Conservation (phyloP, 2,329 filamentous ascomycete genomes). For the Torrubiellomyces zombiae region DNA sequence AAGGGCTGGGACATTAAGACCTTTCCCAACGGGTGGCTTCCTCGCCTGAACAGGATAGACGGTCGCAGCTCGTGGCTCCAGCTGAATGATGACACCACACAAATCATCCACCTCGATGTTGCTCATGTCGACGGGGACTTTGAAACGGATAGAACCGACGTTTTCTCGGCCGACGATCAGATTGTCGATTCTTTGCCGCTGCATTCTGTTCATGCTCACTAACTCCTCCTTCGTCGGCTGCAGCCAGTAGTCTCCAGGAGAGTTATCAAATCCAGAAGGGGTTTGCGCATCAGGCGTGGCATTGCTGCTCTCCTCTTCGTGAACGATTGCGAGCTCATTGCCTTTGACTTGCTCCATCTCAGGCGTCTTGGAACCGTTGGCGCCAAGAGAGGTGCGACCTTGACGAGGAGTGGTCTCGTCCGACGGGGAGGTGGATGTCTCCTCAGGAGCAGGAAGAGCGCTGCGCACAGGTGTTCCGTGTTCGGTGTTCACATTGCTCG, state of each 20-base stretch:
- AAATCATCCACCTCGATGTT: slow-evolving; percentile 67
- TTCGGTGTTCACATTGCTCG: slow-evolving; percentile 28
- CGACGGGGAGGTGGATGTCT: slow-evolving; percentile 11
- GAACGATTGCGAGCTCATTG: slow-evolving; percentile 64
- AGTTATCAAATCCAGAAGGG: slow-evolving; percentile 20
- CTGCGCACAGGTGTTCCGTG: slow-evolving; percentile 17
- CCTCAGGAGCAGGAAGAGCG: slow-evolving; percentile 18
- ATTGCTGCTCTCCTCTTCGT: slow-evolving; percentile 48
- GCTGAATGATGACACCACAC: slow-evolving; percentile 56
- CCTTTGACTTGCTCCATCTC: slow-evolving; percentile 59
- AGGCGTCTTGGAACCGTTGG: slow-evolving; percentile 22
- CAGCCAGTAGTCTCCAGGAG: slow-evolving; percentile 76
- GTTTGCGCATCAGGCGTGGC: slow-evolving; percentile 12
- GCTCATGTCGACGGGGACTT: slow-evolving; percentile 67
- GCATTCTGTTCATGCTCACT: slow-evolving; percentile 59
- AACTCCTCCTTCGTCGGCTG: slow-evolving; percentile 60
- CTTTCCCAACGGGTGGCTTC: slow-evolving; percentile 75
- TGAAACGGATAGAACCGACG: slow-evolving; percentile 70
- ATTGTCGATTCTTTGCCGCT: slow-evolving; percentile 55
- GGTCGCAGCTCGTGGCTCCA: slow-evolving; percentile 65
- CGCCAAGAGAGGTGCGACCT: slow-evolving; percentile 29
- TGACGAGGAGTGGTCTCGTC: slow-evolving; percentile 27
- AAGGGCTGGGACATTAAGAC: slow-evolving; percentile 77
- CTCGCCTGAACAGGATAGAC: slow-evolving; percentile 64
- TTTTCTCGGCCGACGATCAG: slow-evolving; percentile 73